These are phyloP conservation scores for Penicillium salamii DNA, from an alignment of 495 filamentous ascomycete genomes.

Conservation along the genomic window DNA sequence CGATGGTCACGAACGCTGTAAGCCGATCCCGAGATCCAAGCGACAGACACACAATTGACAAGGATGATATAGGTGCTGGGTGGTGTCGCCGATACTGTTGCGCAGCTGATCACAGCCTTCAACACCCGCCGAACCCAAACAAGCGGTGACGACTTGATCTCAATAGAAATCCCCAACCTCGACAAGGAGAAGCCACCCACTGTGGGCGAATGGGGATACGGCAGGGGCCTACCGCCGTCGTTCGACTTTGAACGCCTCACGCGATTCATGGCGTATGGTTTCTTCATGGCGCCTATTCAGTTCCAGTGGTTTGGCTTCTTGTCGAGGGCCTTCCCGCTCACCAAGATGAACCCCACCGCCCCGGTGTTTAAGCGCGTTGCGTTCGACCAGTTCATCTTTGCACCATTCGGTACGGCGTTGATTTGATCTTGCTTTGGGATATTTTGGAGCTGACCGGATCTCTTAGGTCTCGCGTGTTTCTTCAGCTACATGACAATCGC, in stretches of 20 bases:
- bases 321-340: constrained; percentile 78
- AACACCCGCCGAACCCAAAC: constrained; percentile 55
- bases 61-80: constrained; percentile 61
- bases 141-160: constrained; percentile 63
- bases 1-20: constrained; percentile 97
- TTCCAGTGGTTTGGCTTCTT: constrained; percentile 95
- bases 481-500: constrained; percentile 97
- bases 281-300: constrained; percentile 93
- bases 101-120: constrained; percentile 86
- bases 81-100: constrained; percentile 92
- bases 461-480: constrained; percentile 75
- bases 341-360: constrained; percentile 66
- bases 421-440: background rate
- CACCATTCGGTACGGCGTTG: constrained; percentile 67
- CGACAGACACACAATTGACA: constrained; percentile 9
- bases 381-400: constrained; percentile 93
- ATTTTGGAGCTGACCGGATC: constrained; percentile 13
- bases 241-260: constrained; percentile 95
- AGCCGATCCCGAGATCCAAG: constrained; percentile 20
- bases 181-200: constrained; percentile 76
- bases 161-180: constrained; percentile 87
- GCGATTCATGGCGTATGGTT: constrained; percentile 94
- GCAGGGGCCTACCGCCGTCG: constrained; percentile 64
- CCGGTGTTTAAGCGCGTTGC: constrained; percentile 86
- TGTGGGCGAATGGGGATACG: constrained; percentile 65